Percentiles rank a stretch among this genome's conserved stretches.
phyloP scores from a whole-genome alignment of 2,329 filamentous ascomycete species.

The Colletotrichum aenigma region DNA sequence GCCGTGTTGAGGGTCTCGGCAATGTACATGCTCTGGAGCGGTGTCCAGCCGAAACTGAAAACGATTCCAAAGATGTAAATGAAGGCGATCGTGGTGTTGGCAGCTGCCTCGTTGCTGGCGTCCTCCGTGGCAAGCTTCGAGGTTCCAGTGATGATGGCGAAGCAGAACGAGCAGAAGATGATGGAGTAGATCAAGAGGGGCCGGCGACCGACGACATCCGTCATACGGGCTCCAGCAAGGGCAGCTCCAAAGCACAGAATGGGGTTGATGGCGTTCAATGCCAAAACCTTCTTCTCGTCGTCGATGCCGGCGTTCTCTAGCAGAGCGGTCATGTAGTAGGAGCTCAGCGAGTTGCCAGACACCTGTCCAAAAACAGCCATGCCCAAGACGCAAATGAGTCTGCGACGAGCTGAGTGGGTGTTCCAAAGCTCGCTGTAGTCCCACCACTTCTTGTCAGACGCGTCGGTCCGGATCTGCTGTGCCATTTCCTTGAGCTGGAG shows the following conservation, averaged over 20 bases:
- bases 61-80: constrained; percentile 58
- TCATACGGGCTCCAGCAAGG: constrained; percentile 58
- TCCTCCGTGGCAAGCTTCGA: constrained; percentile 46
- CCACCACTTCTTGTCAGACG: constrained; percentile 60
- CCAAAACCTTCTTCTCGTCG: constrained; percentile 48
- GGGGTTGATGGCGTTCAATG: constrained; percentile 57
- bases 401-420: constrained; percentile 49
- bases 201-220: constrained; percentile 62
- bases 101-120: constrained; percentile 36
- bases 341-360: constrained; percentile 51
- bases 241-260: constrained; percentile 55
- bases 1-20: constrained; percentile 49
- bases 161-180: constrained; percentile 49
- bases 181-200: constrained; percentile 54
- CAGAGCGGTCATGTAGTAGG: constrained; percentile 46
- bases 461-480: constrained; percentile 49
- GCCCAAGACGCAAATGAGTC: constrained; percentile 54
- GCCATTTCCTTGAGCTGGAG: constrained; percentile 56
- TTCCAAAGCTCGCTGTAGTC: constrained; percentile 59
- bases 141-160: constrained; percentile 53
- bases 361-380: constrained; percentile 60
- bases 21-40: constrained; percentile 54
- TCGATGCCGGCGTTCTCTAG: constrained; percentile 57
- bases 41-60: constrained; percentile 57
- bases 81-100: constrained; percentile 52